These are phyloP conservation scores for Acmispon strigosus DNA, from an alignment of 306 rosid genomes.

Conservation along the genomic window DNA sequence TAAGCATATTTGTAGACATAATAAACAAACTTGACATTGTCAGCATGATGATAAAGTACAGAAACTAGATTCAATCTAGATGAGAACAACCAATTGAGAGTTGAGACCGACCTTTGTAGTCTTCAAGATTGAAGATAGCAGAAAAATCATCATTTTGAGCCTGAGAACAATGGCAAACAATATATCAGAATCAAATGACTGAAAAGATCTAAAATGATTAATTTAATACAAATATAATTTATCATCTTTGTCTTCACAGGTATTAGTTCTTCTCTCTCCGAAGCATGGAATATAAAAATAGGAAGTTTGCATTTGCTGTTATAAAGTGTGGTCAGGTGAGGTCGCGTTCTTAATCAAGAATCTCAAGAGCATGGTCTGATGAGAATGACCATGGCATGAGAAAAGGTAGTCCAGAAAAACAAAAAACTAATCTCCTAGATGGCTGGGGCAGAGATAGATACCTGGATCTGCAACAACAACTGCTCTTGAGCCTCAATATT, in stretches of 20 bases:
- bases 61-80: not conserved
- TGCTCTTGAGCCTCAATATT: conserved; percentile 95
- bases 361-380: not conserved
- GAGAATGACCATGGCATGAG: conserved; percentile 8
- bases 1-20: not conserved
- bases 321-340: too few relatives aligned
- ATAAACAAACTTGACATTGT: not conserved
- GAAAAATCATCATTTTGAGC: conserved; percentile 84
- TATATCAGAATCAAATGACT: conserved; percentile 12
- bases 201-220: not conserved
- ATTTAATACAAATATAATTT: too few relatives aligned
- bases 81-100: not conserved
- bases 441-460: conserved; percentile 12
- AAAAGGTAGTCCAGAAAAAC: not conserved
- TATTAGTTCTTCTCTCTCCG: too few relatives aligned
- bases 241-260: too few relatives aligned
- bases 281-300: too few relatives aligned
- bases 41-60: not conserved
- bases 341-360: too few relatives aligned
- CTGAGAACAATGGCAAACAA: conserved; percentile 44
- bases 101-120: conserved; percentile 69
- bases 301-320: too few relatives aligned
- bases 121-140: conserved; percentile 84
- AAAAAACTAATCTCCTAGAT: not conserved
- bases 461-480: conserved; percentile 92